Conservation (phyloP, 306 rosid species). For the Gastrolobium villosum region DNA sequence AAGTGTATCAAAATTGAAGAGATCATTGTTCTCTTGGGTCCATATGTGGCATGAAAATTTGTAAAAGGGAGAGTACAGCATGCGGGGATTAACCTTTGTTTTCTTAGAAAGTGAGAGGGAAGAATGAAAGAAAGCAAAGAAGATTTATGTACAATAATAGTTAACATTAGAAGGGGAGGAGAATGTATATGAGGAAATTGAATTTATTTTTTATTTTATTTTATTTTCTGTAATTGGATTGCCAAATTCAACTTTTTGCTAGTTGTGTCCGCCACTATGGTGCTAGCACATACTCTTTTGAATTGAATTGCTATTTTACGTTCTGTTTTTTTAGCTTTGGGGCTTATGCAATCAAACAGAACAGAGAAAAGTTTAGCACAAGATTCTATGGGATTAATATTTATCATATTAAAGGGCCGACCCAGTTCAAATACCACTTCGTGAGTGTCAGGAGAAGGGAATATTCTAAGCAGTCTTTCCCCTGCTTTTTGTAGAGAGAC, state of each 20-base stretch:
- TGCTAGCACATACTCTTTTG: neutral
- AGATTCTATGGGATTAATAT: too few relatives aligned
- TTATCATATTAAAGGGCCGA: too few relatives aligned
- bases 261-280: constrained; percentile 1
- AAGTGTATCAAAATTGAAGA: neutral
- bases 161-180: constrained; percentile 2
- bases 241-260: constrained; percentile 22
- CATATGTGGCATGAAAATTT: neutral
- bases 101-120: constrained; percentile 15
- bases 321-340: neutral
- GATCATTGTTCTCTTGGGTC: constrained; percentile 13
- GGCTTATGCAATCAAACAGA: neutral
- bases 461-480: too few relatives aligned
- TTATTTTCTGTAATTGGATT: constrained; percentile 20
- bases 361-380: neutral
- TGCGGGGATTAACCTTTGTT: neutral
- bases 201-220: constrained; percentile 15
- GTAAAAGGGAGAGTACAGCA: constrained; percentile 18
- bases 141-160: constrained; percentile 24
- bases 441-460: too few relatives aligned
- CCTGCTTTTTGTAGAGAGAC: too few relatives aligned
- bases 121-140: neutral
- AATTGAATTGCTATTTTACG: constrained; percentile 10
- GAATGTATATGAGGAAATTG: constrained; percentile 31
- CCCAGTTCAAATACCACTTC: too few relatives aligned